phyloP scores from a whole-genome alignment of 2,329 filamentous ascomycete genomes.

The Chalara sp. region DNA sequence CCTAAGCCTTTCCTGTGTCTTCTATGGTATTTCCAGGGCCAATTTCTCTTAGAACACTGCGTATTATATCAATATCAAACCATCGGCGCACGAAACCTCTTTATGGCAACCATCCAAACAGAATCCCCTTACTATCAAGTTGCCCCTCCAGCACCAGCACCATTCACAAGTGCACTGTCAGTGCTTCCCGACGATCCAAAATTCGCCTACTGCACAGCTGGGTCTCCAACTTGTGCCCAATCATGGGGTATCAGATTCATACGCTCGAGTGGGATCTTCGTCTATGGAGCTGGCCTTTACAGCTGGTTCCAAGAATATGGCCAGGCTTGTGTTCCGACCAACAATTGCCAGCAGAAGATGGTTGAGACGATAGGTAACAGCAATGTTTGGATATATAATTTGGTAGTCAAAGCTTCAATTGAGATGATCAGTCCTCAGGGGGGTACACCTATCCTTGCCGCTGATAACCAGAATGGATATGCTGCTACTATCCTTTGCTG shows the following conservation, averaged over 20 bases:
- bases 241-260: slow-evolving; percentile 20
- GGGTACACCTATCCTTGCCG: neutral
- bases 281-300: slow-evolving; percentile 24
- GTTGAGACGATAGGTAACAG: neutral
- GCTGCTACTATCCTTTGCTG: neutral
- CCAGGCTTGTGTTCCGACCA: slow-evolving; percentile 12
- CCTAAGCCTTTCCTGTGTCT: neutral
- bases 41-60: slow-evolving; percentile 46
- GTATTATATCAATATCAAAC: slow-evolving; percentile 41
- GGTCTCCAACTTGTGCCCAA: neutral
- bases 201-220: neutral
- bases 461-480: neutral
- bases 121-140: slow-evolving; percentile 43
- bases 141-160: neutral
- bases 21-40: neutral
- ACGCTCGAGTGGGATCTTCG: slow-evolving; percentile 11
- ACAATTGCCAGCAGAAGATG: slow-evolving; percentile 20
- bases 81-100: slow-evolving; percentile 37
- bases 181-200: neutral
- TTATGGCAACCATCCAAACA: slow-evolving; percentile 32
- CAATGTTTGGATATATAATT: neutral
- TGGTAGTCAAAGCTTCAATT: neutral
- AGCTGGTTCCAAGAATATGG: slow-evolving; percentile 21
- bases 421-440: neutral
- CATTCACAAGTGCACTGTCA: neutral